Conservation (phyloP, 1,284 basidiomycete genomes). For the Pseudozyma flocculosa region DNA sequence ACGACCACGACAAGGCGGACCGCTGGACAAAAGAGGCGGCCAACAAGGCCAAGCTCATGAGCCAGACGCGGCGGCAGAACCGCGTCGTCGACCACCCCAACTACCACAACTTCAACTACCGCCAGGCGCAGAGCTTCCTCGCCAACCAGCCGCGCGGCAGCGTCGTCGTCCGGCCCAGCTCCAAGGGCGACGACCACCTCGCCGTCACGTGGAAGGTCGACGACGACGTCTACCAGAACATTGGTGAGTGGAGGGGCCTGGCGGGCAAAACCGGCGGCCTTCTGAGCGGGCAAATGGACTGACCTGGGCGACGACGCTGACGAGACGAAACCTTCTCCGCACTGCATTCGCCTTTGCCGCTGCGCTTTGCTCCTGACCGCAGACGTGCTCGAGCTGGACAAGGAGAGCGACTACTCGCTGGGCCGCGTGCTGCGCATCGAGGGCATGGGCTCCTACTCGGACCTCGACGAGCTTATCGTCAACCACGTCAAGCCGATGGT, state of each 20-base stretch:
- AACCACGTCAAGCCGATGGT: conserved; percentile 95
- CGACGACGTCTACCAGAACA: conserved; percentile 92
- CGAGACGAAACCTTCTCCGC: too few species aligned
- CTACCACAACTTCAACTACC: conserved; percentile 92
- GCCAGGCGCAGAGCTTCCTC: conserved; percentile 84
- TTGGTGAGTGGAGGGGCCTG: conserved; percentile 66
- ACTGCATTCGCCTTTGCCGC: too few species aligned
- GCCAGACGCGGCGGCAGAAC: conserved; percentile 64
- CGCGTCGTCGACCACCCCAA: conserved; percentile 96
- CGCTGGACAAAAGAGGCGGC: conserved; percentile 73
- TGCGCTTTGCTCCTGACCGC: too few species aligned
- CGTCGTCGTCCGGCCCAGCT: conserved; percentile 85
- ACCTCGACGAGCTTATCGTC: conserved; percentile 96
- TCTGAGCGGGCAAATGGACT: too few species aligned
- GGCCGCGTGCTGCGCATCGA: conserved; percentile 76
- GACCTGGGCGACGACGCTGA: too few species aligned
- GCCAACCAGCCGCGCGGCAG: conserved; percentile 78
- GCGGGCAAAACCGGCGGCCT: neutral
- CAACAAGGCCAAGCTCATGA: conserved; percentile 81
- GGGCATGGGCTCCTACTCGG: conserved; percentile 76
- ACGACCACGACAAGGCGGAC: conserved; percentile 69
- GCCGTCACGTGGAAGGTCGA: conserved; percentile 99
- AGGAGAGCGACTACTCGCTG: conserved; percentile 70
- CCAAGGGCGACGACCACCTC: conserved; percentile 87
- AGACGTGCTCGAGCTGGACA: conserved; percentile 84